Base-by-base conservation (phyloP, 2,329 filamentous ascomycete genomes). In the Biscogniauxia marginata region DNA sequence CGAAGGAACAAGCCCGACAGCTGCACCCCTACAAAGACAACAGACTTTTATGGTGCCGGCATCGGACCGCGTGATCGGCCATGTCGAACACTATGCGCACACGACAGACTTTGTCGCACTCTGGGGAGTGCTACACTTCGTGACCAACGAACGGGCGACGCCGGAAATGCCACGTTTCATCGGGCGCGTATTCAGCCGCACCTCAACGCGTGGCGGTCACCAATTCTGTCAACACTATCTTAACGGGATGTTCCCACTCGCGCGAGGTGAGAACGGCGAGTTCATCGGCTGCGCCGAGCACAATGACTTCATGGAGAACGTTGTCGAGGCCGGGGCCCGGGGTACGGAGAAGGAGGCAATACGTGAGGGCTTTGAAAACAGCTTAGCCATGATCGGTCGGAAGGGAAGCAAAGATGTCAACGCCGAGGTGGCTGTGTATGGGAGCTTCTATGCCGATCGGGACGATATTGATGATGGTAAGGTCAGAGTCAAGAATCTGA, bases 1-100 rank as follows among this genome's bases (percentile, higher is more conserved):
- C 9, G 61, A 61, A 16, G 61, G 55, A 23, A 53, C 56, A n/a
- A 49, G 8, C n/a, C 34, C 19, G 39, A 25, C 45, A 7, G 53
- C n/a, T n/a, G n/a, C 54, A 5, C 53, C 47, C 8, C 13, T 39
- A 4, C 30, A 16, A 16, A 39, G 30, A 39, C 53, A 49, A 24
- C 61, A 52, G 24, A 54, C 54, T 18, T 61, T 60, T 18, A 66
- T 59, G 0, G 51, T 65, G 4, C 59, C 75, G 1, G 70, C 76
- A 7, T 72, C 77, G 4, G 76, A 78, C 58, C 74, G 77, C 44
- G 82, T 82, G 2, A 86, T 93, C 51, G 79, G 82, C 5, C 81
- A 92, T 62, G 87, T 95, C 43, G 90, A 95, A 72, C 90, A 95
- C 71, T 95, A 93, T 66, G 87, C 86, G 2, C 89, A 93, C 67